These are phyloP conservation scores for Paraconiothyrium sp. DNA, from an alignment of 2,329 filamentous ascomycete genomes.

Conservation along the genomic window DNA sequence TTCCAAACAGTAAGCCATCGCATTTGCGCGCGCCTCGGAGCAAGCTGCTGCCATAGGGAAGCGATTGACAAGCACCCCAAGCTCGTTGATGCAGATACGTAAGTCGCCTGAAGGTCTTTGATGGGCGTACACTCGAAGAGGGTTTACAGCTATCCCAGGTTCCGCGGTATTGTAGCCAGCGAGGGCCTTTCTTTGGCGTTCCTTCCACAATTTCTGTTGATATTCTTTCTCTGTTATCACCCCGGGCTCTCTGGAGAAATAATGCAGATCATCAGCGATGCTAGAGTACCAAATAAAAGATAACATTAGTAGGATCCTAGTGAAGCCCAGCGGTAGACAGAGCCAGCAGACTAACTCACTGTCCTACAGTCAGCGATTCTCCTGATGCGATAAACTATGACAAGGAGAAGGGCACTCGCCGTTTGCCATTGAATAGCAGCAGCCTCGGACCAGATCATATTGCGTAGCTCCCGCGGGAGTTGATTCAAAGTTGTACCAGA, in stretches of 20 bases:
- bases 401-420: constrained; percentile 9
- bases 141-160: constrained; percentile 1
- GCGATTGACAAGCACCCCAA: constrained; percentile 14
- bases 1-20: constrained; percentile 3
- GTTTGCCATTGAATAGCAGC: constrained; percentile 19
- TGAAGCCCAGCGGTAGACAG: neutral
- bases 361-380: neutral
- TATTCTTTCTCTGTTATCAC: constrained; percentile 1
- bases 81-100: constrained; percentile 15
- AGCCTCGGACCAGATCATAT: constrained; percentile 22
- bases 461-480: constrained; percentile 12
- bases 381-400: neutral
- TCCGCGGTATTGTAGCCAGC: constrained; percentile 13
- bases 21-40: constrained; percentile 17
- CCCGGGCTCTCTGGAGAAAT: neutral
- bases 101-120: constrained; percentile 6
- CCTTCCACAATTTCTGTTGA: neutral
- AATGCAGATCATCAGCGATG: neutral
- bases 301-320: neutral
- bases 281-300: neutral
- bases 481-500: too few relatives aligned
- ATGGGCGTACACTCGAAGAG: constrained; percentile 13
- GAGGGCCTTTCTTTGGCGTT: constrained; percentile 15
- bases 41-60: constrained; percentile 15
- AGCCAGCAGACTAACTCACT: constrained; percentile 6